Percentiles rank a stretch among this genome's conserved stretches.
These are phyloP conservation scores for Solanum boliviense DNA, from an alignment of 257 asterid genomes.

Conservation along the genomic window DNA sequence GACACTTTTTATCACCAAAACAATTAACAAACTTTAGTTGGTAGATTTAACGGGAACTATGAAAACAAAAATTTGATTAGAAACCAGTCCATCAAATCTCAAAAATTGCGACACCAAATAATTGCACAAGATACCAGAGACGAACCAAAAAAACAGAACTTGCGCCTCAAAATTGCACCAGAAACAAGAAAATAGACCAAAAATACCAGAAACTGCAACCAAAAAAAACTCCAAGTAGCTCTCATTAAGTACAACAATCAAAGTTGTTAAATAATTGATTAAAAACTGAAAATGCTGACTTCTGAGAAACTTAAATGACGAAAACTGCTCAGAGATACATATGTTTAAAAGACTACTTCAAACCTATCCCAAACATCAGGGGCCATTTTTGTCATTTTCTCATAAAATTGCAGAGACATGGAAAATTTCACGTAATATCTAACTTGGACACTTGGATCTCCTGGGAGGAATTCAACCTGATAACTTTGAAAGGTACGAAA, in stretches of 20 bases:
- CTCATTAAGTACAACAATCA: neutral
- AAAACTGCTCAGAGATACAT: neutral
- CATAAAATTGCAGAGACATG: neutral
- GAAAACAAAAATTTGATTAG: neutral
- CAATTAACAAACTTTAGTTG: neutral
- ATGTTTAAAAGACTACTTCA: neutral
- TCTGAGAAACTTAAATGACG: neutral
- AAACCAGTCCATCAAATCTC: neutral
- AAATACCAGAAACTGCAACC: neutral
- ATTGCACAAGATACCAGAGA: neutral
- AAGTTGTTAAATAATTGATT: neutral
- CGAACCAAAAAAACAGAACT: neutral
- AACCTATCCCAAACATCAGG: neutral
- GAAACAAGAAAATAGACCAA: neutral
- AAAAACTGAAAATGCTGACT: neutral
- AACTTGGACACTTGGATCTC: neutral
- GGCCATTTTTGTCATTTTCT: neutral
- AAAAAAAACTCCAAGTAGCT: neutral
- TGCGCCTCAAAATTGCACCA: neutral
- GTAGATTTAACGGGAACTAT: neutral
- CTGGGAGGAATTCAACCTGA: neutral
- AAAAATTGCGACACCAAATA: neutral
- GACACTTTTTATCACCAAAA: neutral
- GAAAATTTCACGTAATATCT: neutral
- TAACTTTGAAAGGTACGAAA: neutral